These are phyloP conservation scores for Oryza coarctata DNA, from an alignment of 176 grass and related monocot species.

Conservation along the genomic window DNA sequence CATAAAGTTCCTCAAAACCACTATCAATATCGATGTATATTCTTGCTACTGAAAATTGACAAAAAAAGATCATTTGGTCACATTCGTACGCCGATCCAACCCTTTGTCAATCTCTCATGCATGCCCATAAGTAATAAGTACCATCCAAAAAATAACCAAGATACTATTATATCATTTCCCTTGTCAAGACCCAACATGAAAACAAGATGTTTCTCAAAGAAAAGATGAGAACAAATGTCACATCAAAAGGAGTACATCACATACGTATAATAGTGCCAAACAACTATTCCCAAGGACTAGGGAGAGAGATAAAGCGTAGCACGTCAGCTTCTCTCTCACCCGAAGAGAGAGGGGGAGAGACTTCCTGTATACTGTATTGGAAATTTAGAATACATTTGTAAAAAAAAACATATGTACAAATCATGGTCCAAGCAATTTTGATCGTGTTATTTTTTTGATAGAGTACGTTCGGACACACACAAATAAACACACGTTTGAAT, in stretches of 20 bases:
- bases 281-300: background rate
- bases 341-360: no score
- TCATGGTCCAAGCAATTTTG: background rate
- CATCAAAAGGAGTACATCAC: background rate
- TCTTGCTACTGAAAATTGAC: background rate
- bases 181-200: background rate
- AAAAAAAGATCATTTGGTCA: background rate
- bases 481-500: no score
- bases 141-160: background rate
- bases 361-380: no score
- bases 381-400: background rate
- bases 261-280: background rate
- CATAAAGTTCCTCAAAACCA: no score
- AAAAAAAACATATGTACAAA: background rate
- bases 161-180: slow-evolving; percentile 1
- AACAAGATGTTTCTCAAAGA: background rate
- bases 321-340: background rate
- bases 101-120: background rate
- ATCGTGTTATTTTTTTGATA: no score
- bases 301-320: background rate
- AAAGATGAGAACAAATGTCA: slow-evolving; percentile 1
- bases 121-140: background rate
- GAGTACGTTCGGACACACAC: no score
- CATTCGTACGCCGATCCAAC: background rate
- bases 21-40: no score